Conservation (phyloP, 495 filamentous ascomycete species). For the Alectoria sarmentosa region DNA sequence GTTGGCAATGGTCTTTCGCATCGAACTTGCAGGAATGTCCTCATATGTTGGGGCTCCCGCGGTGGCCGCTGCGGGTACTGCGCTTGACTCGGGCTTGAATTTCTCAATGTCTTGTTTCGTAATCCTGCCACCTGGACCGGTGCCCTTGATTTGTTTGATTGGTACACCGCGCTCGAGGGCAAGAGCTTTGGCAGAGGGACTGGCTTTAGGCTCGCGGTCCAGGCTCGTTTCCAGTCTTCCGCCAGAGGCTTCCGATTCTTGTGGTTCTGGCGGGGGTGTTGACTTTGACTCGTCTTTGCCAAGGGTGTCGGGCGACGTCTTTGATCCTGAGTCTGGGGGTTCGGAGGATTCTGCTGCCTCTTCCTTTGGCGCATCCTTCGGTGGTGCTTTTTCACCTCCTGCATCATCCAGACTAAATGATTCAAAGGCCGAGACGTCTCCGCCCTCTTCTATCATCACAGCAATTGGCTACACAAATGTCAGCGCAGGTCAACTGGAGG, state of each 20-base stretch:
- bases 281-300: slow-evolving; percentile 30
- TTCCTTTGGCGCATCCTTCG: slow-evolving; percentile 52
- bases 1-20: slow-evolving; percentile 96
- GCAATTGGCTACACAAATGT: slow-evolving; percentile 72
- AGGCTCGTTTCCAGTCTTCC: slow-evolving; percentile 76
- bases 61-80: slow-evolving; percentile 40
- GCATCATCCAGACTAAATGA: slow-evolving; percentile 85
- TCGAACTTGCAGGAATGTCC: slow-evolving; percentile 77
- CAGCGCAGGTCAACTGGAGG: slow-evolving; percentile 27
- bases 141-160: slow-evolving; percentile 76
- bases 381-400: slow-evolving; percentile 66
- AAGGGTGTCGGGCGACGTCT: slow-evolving; percentile 51
- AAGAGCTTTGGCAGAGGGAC: slow-evolving; percentile 68
- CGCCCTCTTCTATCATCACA: slow-evolving; percentile 84
- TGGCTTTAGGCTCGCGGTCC: slow-evolving; percentile 67
- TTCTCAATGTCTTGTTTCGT: slow-evolving; percentile 93
- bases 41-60: slow-evolving; percentile 59
- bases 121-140: slow-evolving; percentile 77
- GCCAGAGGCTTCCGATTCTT: slow-evolving; percentile 66
- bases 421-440: slow-evolving; percentile 79
- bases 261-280: slow-evolving; percentile 49
- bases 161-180: slow-evolving; percentile 81
- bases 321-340: slow-evolving; percentile 45
- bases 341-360: slow-evolving; percentile 55
- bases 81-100: slow-evolving; percentile 46